Percentiles rank a stretch among this genome's conserved stretches.
phyloP scores from a whole-genome alignment of 73 alveolate species.

The Uronychia setigera region DNA sequence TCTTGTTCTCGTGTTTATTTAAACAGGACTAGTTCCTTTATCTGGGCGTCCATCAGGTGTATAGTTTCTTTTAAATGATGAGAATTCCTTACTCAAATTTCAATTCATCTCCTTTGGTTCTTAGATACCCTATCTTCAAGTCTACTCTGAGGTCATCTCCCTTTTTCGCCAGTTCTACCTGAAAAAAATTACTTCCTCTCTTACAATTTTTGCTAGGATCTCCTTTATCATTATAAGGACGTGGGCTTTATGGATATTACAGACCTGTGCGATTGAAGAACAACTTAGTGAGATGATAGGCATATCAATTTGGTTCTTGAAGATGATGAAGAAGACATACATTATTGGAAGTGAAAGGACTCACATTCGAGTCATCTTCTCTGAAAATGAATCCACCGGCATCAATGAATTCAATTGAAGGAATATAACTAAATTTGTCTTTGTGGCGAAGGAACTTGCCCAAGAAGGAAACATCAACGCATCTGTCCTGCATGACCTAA shows the following conservation, averaged over 20 bases:
- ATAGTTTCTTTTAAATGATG: neutral
- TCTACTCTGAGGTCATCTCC: neutral
- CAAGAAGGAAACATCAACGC: neutral
- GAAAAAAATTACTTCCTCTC: neutral
- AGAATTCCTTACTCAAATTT: neutral
- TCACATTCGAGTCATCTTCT: neutral
- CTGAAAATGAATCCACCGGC: neutral
- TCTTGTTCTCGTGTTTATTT: neutral
- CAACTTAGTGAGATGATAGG: neutral
- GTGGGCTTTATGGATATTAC: neutral
- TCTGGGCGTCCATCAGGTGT: neutral
- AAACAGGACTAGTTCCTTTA: neutral
- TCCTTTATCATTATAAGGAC: neutral
- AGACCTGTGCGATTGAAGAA: neutral
- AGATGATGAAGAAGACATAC: neutral
- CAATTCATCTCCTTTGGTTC: neutral
- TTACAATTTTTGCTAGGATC: neutral
- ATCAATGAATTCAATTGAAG: too few relatives aligned
- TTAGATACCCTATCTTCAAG: neutral
- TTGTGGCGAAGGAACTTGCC: too few relatives aligned
- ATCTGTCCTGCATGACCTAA: neutral
- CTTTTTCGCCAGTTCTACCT: neutral
- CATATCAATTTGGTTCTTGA: neutral
- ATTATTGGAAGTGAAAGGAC: neutral
- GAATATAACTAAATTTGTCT: too few relatives aligned